Evolutionary conservation across 352 stramenopile species (phyloP), one percentile per base, ranked within the genome.

Genomic region (Phytopythium ostracodes): DNA sequence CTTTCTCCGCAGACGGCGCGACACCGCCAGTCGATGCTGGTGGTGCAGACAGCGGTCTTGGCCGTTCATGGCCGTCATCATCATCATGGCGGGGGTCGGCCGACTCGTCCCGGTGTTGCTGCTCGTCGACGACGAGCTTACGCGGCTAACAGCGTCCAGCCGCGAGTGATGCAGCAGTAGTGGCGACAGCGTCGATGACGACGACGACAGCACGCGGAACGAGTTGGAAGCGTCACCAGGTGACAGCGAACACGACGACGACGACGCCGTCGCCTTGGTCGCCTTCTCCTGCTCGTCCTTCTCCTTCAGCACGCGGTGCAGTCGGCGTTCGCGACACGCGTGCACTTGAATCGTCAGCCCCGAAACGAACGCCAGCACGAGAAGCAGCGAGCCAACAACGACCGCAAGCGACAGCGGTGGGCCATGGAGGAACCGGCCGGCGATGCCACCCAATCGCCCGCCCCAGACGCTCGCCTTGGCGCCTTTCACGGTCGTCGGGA

Each of bases 1-100:
- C 36, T n/a, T 20, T 43, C 36, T 58, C 20, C 52, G 52, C 2
- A 31, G 52, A 20, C 52, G 52, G 15, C 36, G 52, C 33, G 52
- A 58, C 22, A 22, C 33, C 33, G 52, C 20, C 20, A 58, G 27
- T 2, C 20, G 31, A 20, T 58, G 52, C 52, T 52, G 46, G 24
- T 52, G 47, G 47, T 36, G 47, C 47, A 54, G 27, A n/a, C 47
- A 54, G 25, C 29, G 47, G 15, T 35, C 47, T 31, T 38, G 25
- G 29, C 17, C 27, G 24, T 8, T 17, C 27, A 54, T 49, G 20
- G 35, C 33, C 36, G 38, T 17, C 35, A 59, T 46, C 35, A 56
- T 36, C 29, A 33, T 50, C 24, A 49, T 15, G 12, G n/a, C 53
- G 7, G 33, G 22, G 35, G 38, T 35, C 52, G 27, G 27, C 3